A percentile compares a stretch with the other conserved stretches of the same genome.
These are phyloP conservation scores for Moelleriella libera DNA, from an alignment of 2,329 filamentous ascomycete genomes.

Conservation along the genomic window DNA sequence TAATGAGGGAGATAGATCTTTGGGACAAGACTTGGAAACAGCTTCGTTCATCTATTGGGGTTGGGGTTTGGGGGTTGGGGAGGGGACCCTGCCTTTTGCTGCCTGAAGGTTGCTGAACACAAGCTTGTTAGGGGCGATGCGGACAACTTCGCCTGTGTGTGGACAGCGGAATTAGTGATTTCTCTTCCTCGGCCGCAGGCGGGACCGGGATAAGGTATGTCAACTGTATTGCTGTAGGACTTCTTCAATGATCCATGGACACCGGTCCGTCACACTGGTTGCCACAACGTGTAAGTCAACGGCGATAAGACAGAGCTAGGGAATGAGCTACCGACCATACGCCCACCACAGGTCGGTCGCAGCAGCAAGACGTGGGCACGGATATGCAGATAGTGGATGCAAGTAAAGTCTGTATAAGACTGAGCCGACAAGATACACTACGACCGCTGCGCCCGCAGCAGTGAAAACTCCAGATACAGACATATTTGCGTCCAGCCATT, in stretches of 20 bases:
- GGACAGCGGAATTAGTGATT: not conserved
- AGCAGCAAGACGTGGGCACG: not conserved
- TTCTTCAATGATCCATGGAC: not conserved
- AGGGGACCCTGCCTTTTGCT: not conserved
- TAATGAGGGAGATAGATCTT: conserved; percentile 1
- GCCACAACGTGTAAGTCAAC: not conserved
- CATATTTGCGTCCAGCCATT: not conserved
- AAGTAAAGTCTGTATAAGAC: not conserved
- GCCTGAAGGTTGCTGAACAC: conserved; percentile 5
- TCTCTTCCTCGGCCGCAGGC: not conserved
- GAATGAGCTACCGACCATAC: not conserved
- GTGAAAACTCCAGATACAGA: not conserved
- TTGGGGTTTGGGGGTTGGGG: too few relatives aligned
- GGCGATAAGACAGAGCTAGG: not conserved
- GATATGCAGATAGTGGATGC: not conserved
- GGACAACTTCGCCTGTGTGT: conserved; percentile 1
- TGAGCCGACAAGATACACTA: not conserved
- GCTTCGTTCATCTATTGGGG: not conserved
- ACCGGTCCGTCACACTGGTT: not conserved
- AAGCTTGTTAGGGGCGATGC: conserved; percentile 6
- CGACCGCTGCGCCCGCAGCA: not conserved
- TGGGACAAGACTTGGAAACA: not conserved
- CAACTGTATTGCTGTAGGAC: not conserved
- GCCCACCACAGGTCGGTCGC: not conserved
- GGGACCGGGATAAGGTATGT: not conserved